Base-by-base conservation (phyloP, 306 rosid genomes). In the Pterocarpus macrocarpus region DNA sequence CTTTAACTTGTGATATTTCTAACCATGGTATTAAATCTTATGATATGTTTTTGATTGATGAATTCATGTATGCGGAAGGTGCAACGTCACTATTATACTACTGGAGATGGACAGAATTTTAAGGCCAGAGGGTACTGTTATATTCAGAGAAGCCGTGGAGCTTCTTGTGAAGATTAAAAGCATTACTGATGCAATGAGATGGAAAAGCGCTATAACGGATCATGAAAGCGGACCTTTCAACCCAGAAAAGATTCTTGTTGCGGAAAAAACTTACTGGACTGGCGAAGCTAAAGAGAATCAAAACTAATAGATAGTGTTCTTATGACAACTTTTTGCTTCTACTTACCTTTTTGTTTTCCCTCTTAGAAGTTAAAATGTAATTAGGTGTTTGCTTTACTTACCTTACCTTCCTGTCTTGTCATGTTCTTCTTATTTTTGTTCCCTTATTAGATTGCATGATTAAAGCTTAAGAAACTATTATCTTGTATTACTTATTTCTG, bases 181-280 rank as follows among this genome's bases (percentile, higher is more conserved):
- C 71, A 90, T 93, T 35, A 83, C 91, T 33, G 92, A 92, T 33
- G 89, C 86, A 17, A 96, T 96, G 98, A 93, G 80, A 56, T 96
- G 98, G 97, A 92, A 78, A 69, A 90, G 97, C 83, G 90, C 82
- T 69, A 90, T 96, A 35, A 86, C 90, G 87, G 99, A 96, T 81
- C 99, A 96, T 74, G 99, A 96, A 79, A 88, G 83, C 4, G 99
- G 99, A 36, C 99, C 98, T 39, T 93, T 93, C 53, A 93, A 92
- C 61, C 98, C 96, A n/a, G 98, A 96, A 90, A 96, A 96, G 85
- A 85, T 96, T 78, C 97, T 96, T 43, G 82, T 93, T 59, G 92
- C 98, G 0, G 87, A 81, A 34, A 96, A 96, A 76, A 78, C 85
- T 71, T 96, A 96, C 76, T 90, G 99, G 99, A 90, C 99, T 5